These are phyloP conservation scores for Tetrapisispora namnaoensis DNA, from an alignment of 805 yeast species.

Conservation along the genomic window DNA sequence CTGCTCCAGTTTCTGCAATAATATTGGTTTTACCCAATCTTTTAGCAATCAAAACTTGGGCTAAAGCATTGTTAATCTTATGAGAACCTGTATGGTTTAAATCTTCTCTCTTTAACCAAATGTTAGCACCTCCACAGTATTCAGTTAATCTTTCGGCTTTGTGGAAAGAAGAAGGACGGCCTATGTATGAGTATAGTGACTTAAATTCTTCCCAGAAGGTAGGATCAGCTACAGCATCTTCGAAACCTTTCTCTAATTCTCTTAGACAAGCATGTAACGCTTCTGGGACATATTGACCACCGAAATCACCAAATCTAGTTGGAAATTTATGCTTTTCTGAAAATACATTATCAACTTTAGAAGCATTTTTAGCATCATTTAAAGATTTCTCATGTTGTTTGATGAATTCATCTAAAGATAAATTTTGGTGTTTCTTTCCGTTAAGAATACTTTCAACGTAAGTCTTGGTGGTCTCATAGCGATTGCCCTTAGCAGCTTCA, in stretches of 20 bases:
- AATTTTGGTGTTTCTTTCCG: constrained; percentile 35
- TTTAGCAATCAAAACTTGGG: constrained; percentile 71
- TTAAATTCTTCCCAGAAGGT: constrained; percentile 88
- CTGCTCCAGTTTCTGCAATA: constrained; percentile 89
- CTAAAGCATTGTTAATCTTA: constrained; percentile 75
- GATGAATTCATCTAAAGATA: constrained; percentile 30
- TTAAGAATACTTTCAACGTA: constrained; percentile 65
- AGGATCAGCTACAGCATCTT: constrained; percentile 80
- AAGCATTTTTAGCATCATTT: constrained; percentile 13
- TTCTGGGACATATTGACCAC: constrained; percentile 99
- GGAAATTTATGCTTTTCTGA: constrained; percentile 57
- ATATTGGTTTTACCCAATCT: constrained; percentile 68
- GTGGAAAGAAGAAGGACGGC: constrained; percentile 91
- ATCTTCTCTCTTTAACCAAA: constrained; percentile 98
- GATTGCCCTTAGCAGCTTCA: constrained; percentile 48
- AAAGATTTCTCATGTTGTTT: constrained; percentile 27
- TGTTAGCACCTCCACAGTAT: constrained; percentile 87
- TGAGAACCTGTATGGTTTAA: constrained; percentile 84
- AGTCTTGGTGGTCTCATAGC: constrained; percentile 53
- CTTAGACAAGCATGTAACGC: constrained; percentile 82
- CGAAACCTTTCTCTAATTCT: constrained; percentile 83
- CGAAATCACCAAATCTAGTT: constrained; percentile 86
- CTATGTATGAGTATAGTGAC: constrained; percentile 80
- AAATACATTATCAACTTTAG: constrained; percentile 27
- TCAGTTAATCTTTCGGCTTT: constrained; percentile 84